These are phyloP conservation scores for Colletotrichum phormii DNA, from an alignment of 2,329 filamentous ascomycete species.

Conservation along the genomic window DNA sequence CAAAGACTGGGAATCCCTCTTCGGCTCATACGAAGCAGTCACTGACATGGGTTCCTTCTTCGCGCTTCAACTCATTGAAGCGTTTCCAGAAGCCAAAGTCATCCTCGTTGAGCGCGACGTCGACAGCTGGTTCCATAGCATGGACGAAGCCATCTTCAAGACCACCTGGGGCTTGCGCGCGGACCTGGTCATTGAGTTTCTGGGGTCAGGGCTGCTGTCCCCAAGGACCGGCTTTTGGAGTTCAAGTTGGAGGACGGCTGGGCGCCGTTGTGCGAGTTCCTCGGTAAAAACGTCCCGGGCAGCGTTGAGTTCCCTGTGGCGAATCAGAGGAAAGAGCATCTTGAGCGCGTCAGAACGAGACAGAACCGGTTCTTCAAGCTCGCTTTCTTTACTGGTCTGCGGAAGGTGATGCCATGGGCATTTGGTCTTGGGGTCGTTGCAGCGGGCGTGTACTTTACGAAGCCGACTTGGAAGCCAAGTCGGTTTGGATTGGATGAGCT, in stretches of 20 bases:
- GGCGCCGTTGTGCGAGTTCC: constrained; percentile 53
- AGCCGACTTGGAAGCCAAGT: too few species aligned
- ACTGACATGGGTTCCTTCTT: constrained; percentile 46
- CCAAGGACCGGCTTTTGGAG: constrained; percentile 49
- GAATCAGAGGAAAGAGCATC: constrained; percentile 43
- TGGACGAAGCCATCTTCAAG: constrained; percentile 45
- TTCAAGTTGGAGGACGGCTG: constrained; percentile 54
- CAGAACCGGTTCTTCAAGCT: constrained; percentile 26
- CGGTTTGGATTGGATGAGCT: too few species aligned
- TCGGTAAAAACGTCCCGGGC: constrained; percentile 50
- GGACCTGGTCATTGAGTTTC: constrained; percentile 37
- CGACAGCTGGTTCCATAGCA: constrained; percentile 46
- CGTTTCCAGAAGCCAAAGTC: constrained; percentile 49
- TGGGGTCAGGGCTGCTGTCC: constrained; percentile 49
- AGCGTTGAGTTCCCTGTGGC: constrained; percentile 46
- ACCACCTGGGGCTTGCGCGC: constrained; percentile 41
- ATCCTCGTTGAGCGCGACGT: constrained; percentile 45
- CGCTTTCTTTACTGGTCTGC: neutral
- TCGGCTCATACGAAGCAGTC: constrained; percentile 42
- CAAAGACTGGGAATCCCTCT: constrained; percentile 47
- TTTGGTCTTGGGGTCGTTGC: neutral
- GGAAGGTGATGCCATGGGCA: neutral
- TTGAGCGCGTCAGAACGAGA: constrained; percentile 21
- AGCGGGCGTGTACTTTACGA: too few species aligned
- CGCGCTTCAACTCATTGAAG: constrained; percentile 42